These are phyloP conservation scores for Fragilaria radians DNA, from an alignment of 108 stramenopile genomes.

Conservation along the genomic window DNA sequence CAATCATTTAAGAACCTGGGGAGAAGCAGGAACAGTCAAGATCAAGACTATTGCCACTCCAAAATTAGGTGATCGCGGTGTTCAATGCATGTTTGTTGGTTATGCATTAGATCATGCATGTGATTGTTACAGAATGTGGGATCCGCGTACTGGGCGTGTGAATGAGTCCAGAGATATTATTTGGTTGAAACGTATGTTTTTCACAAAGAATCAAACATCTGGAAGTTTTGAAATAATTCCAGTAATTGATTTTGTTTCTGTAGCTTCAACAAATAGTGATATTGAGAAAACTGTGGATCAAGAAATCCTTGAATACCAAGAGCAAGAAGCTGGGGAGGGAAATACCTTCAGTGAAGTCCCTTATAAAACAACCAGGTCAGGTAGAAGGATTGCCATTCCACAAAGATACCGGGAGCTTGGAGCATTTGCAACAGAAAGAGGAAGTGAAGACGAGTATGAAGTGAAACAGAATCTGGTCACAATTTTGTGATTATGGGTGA, in stretches of 20 bases:
- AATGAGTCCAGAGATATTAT: conserved; percentile 17
- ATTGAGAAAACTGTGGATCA: conserved; percentile 6
- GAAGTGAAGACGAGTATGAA: too few relatives aligned
- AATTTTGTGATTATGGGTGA: too few relatives aligned
- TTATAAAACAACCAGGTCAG: neutral
- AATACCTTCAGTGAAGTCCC: too few relatives aligned
- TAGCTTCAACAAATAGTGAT: neutral
- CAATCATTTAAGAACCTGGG: conserved; percentile 10
- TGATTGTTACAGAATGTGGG: conserved; percentile 19
- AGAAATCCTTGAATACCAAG: neutral
- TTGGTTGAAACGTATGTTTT: conserved; percentile 31
- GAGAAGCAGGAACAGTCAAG: too few relatives aligned
- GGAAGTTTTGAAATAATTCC: neutral
- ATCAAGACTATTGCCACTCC: neutral
- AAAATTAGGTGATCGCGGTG: conserved; percentile 14
- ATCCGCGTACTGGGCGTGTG: conserved; percentile 13
- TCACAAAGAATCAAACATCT: neutral
- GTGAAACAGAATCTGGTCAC: too few relatives aligned
- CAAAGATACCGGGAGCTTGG: neutral
- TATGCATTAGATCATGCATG: conserved; percentile 6
- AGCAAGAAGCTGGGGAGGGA: conserved; percentile 2
- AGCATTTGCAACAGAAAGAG: too few relatives aligned
- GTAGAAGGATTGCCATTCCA: neutral
- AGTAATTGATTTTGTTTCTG: neutral
- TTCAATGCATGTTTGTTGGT: conserved; percentile 19